These are phyloP conservation scores for Serendipita vermifera DNA, from an alignment of 768 basidiomycete genomes.

Conservation along the genomic window DNA sequence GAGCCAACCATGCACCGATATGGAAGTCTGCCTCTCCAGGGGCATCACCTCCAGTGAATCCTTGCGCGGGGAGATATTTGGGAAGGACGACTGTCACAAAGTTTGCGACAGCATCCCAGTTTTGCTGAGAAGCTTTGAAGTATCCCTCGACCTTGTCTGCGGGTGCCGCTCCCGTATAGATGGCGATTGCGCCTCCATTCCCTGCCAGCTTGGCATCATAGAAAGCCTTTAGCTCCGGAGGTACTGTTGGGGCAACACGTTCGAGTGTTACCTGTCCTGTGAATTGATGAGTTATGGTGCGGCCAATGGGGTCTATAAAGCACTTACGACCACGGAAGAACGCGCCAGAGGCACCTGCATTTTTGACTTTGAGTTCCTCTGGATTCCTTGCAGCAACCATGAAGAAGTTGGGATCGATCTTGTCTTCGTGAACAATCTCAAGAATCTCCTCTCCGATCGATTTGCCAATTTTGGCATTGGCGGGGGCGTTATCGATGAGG, in stretches of 20 bases:
- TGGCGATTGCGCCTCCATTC: slow-evolving; percentile 30
- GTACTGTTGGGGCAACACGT: slow-evolving; percentile 25
- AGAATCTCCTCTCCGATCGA: slow-evolving; percentile 24
- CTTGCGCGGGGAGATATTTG: slow-evolving; percentile 27
- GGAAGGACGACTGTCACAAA: slow-evolving; percentile 33
- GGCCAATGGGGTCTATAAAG: background rate
- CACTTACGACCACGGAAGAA: slow-evolving; percentile 33
- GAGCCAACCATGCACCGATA: slow-evolving; percentile 40
- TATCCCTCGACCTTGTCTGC: slow-evolving; percentile 28
- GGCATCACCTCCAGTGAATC: slow-evolving; percentile 35
- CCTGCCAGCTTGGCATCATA: slow-evolving; percentile 31
- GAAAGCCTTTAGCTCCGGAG: slow-evolving; percentile 29
- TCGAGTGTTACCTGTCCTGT: slow-evolving; percentile 34
- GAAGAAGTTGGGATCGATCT: slow-evolving; percentile 42
- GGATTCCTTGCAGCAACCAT: slow-evolving; percentile 29
- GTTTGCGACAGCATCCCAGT: slow-evolving; percentile 27
- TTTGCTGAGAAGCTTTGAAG: slow-evolving; percentile 27
- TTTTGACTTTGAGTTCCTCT: slow-evolving; percentile 32
- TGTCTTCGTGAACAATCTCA: slow-evolving; percentile 32
- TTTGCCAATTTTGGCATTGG: slow-evolving; percentile 25
- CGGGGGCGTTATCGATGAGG: slow-evolving; percentile 30
- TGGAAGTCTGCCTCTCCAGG: slow-evolving; percentile 47
- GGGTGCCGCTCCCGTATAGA: slow-evolving; percentile 31
- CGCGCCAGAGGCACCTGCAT: slow-evolving; percentile 21
- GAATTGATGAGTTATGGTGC: background rate